Percentiles rank a stretch among this genome's conserved stretches.
Conservation (phyloP, 169 alveolate genomes). For the Babesia gibsoni region DNA sequence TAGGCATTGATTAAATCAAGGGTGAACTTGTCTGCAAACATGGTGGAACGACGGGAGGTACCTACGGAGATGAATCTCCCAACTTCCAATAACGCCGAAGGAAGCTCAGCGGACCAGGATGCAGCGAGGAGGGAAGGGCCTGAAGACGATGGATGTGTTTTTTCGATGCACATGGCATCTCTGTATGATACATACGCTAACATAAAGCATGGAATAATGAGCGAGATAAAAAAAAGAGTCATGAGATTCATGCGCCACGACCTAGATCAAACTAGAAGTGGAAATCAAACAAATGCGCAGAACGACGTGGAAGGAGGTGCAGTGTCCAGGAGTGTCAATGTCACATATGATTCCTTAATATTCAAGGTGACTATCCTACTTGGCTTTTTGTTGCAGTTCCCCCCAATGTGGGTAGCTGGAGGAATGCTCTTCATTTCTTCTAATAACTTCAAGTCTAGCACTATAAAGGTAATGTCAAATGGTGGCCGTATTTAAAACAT, state of each 20-base stretch:
- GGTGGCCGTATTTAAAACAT: not conserved
- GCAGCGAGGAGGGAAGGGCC: not conserved
- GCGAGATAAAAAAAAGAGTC: conserved; percentile 12
- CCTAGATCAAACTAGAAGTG: not conserved
- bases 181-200: conserved; percentile 32
- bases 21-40: no score
- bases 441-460: conserved; percentile 44
- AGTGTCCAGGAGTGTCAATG: conserved; percentile 1
- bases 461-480: conserved; percentile 21
- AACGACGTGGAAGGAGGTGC: conserved; percentile 45
- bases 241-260: conserved; percentile 60
- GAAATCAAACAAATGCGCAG: no score
- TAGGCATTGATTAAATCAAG: not conserved
- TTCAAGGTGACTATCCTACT: conserved; percentile 45
- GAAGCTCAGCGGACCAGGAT: no score
- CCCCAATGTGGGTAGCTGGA: conserved; percentile 56
- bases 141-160: conserved; percentile 20
- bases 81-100: no score
- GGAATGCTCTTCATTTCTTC: conserved; percentile 19
- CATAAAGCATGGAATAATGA: conserved; percentile 5
- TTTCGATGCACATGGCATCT: conserved; percentile 35
- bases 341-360: conserved; percentile 50
- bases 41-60: no score
- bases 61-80: no score
- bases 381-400: conserved; percentile 52